Evolutionary conservation across 371 early-diverging fungal genomes (phyloP).

Genomic region (Hamiltosporidium magnivora): DNA sequence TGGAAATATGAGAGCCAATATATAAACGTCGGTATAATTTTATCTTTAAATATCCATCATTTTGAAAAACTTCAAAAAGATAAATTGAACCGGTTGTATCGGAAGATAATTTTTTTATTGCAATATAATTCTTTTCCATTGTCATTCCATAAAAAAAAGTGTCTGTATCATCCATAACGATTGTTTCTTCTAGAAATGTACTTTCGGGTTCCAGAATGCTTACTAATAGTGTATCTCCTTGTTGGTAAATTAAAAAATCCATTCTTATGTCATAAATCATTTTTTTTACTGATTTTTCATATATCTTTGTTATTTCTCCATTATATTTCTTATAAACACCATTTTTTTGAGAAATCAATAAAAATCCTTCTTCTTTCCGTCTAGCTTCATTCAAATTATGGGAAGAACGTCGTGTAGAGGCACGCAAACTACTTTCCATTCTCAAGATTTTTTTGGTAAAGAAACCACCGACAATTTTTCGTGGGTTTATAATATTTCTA

Average conservation of each 20-base stretch:
- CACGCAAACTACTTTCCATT: too few relatives aligned
- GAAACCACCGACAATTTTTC: too few relatives aligned
- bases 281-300: conserved; percentile 17
- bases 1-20: conserved; percentile 43
- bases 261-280: conserved; percentile 27
- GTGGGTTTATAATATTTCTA: too few relatives aligned
- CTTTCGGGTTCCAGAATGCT: conserved; percentile 14
- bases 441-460: too few relatives aligned
- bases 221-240: conserved; percentile 9
- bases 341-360: conserved; percentile 1
- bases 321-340: conserved; percentile 27
- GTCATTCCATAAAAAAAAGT: conserved; percentile 35
- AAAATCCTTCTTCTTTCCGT: too few relatives aligned
- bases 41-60: conserved; percentile 10
- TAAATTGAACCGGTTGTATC: conserved; percentile 25
- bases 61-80: conserved; percentile 14
- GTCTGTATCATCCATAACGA: conserved; percentile 13
- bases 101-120: conserved; percentile 5
- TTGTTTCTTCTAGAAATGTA: conserved; percentile 4
- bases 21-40: conserved; percentile 37
- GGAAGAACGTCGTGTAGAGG: too few relatives aligned
- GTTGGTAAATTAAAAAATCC: conserved; percentile 22
- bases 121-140: conserved; percentile 14
- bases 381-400: too few relatives aligned
- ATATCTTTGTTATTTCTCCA: conserved; percentile 16